Evolutionary conservation across 371 early-diverging fungal species (phyloP).

Genomic region (Funneliformis caledonium): DNA sequence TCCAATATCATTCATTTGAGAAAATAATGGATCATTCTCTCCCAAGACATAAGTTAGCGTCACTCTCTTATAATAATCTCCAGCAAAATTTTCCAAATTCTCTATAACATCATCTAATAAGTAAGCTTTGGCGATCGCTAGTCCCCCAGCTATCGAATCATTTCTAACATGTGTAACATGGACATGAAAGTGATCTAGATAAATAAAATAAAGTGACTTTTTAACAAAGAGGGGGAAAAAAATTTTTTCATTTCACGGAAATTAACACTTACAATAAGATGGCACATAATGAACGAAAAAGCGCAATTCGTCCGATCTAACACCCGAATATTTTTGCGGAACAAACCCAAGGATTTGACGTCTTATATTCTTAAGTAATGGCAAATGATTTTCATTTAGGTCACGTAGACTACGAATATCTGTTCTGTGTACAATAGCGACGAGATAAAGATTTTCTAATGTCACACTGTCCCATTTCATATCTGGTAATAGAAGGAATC

Average conservation of each 20-base stretch:
- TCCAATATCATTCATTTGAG: slow-evolving; percentile 38
- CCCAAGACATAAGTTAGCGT: slow-evolving; percentile 58
- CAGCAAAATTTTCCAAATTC: slow-evolving; percentile 60
- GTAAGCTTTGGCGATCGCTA: slow-evolving; percentile 73
- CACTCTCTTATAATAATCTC: slow-evolving; percentile 57
- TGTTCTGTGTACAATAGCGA: slow-evolving; percentile 61
- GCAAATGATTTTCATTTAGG: slow-evolving; percentile 61
- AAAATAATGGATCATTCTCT: slow-evolving; percentile 54
- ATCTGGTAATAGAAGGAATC: slow-evolving; percentile 82
- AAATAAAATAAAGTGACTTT: background rate
- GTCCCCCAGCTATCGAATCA: slow-evolving; percentile 62
- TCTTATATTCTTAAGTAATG: slow-evolving; percentile 66
- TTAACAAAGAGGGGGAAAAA: background rate
- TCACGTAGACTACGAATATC: slow-evolving; percentile 71
- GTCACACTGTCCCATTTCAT: slow-evolving; percentile 81
- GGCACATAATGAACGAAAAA: slow-evolving; percentile 88
- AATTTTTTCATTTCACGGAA: background rate
- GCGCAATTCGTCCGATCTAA: slow-evolving; percentile 60
- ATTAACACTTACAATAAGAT: slow-evolving; percentile 66
- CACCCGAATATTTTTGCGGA: slow-evolving; percentile 51
- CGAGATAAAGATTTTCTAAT: slow-evolving; percentile 67
- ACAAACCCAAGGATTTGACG: slow-evolving; percentile 54
- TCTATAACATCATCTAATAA: slow-evolving; percentile 75
- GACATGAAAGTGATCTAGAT: slow-evolving; percentile 75
- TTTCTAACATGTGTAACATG: slow-evolving; percentile 75